Percentiles rank a stretch among this genome's conserved stretches.
These are phyloP conservation scores for Lanmaoa pseudosensibilis DNA, from an alignment of 768 basidiomycete species.

Conservation along the genomic window DNA sequence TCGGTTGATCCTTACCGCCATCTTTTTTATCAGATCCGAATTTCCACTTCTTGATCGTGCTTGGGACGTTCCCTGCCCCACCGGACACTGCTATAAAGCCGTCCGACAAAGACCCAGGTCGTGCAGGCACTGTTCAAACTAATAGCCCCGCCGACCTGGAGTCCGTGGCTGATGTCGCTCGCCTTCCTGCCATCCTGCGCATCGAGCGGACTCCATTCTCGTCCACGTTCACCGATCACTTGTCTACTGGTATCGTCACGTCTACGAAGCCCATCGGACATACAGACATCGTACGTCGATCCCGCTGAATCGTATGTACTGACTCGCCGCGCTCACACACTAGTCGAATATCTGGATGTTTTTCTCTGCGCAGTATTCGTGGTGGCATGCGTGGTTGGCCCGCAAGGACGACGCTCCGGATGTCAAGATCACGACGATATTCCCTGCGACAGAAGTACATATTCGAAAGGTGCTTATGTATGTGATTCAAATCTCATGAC, in stretches of 20 bases:
- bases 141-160: conserved; percentile 2
- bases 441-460: conserved; percentile 87
- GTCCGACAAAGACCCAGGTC: background rate
- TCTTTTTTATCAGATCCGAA: conserved; percentile 47
- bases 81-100: background rate
- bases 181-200: conserved; percentile 64
- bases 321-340: background rate
- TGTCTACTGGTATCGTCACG: conserved; percentile 40
- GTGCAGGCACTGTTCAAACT: background rate
- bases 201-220: conserved; percentile 75
- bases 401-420: conserved; percentile 49
- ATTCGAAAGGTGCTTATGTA: conserved; percentile 56
- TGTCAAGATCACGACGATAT: conserved; percentile 81
- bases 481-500: background rate
- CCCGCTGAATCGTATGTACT: background rate
- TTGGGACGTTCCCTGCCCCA: conserved; percentile 57
- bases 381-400: conserved; percentile 73
- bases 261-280: conserved; percentile 50
- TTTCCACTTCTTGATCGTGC: conserved; percentile 60
- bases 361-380: conserved; percentile 72
- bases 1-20: background rate
- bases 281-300: conserved; percentile 63
- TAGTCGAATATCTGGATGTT: background rate
- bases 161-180: conserved; percentile 12
- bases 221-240: conserved; percentile 36